Base-by-base conservation (phyloP, 2,329 filamentous ascomycete genomes). In the Cercospora citrullina region DNA sequence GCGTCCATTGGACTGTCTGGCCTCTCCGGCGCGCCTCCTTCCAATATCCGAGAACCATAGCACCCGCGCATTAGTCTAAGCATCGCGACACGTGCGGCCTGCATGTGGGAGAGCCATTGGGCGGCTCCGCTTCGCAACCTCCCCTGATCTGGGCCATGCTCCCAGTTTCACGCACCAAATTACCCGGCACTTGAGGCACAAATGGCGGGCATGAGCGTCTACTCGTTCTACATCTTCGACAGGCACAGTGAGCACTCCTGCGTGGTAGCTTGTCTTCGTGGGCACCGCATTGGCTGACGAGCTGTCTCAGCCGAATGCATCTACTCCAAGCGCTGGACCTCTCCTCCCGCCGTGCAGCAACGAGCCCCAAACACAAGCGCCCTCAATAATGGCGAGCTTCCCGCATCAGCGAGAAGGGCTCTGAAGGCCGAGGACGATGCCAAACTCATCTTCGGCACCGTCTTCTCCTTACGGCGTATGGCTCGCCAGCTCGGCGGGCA, bases 151-250 rank as follows among this genome's bases (percentile, higher is more conserved):
- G 45, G 61, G 61, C 61, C 28, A 64, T 64, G 62, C 30, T 36
- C 39, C 23, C 51, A 45, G 62, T 58, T 30, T 28, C 62, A 64
- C 18, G n/a, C 21, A 9, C 14, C 21, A 58, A 30, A 59, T 30
- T 59, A 45, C 62, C 62, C 51, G 53, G 31, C 51, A 39, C 62
- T 45, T 64, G 62, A 64, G 62, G 62, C 62, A 58, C 51, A 53
- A 33, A 64, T 64, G 62, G 62, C 62, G 31, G 62, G 51, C 51
- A 98, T 99, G 95, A 90, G 91, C 69, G 91, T 98, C 80, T 98
- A 96, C 83, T 94, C 93, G 68, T 97, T 99, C 83, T 97, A 97
- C 85, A 97, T 99, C 79, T 99, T 99, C 80, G 95, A 99, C 83
- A 91, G 95, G 73, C 95, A 99, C 82, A 97, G 95, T 97, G 86